Evolutionary conservation across 2,329 filamentous ascomycete genomes (phyloP).

Genomic region (Hortaea werneckii): DNA sequence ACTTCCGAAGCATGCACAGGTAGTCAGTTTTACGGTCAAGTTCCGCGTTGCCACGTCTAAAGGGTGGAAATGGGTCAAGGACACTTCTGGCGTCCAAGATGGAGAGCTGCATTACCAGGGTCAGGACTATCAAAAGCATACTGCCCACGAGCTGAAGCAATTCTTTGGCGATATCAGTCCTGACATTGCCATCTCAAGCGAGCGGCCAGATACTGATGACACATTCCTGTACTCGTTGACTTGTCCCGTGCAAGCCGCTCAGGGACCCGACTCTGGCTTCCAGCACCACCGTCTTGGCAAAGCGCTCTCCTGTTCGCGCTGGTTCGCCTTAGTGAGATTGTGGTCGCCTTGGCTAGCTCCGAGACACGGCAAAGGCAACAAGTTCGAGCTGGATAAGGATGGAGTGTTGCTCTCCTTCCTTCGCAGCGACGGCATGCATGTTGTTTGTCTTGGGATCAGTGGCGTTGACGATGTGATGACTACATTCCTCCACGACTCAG

Average conservation of each 20-base stretch:
- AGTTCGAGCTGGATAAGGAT: constrained; percentile 63
- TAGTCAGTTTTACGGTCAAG: constrained; percentile 59
- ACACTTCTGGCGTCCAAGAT: constrained; percentile 53
- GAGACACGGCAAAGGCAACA: constrained; percentile 57
- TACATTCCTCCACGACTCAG: constrained; percentile 53
- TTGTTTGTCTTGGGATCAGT: constrained; percentile 71
- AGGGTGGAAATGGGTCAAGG: constrained; percentile 61
- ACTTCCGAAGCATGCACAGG: constrained; percentile 33
- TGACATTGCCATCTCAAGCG: constrained; percentile 44
- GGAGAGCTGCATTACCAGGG: constrained; percentile 49
- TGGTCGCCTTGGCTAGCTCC: constrained; percentile 82
- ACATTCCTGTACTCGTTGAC: constrained; percentile 63
- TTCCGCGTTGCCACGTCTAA: constrained; percentile 46
- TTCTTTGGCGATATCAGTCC: constrained; percentile 51
- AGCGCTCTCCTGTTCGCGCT: constrained; percentile 57
- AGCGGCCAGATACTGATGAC: constrained; percentile 55
- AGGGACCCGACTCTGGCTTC: constrained; percentile 48
- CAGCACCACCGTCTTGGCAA: constrained; percentile 50
- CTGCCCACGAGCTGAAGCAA: constrained; percentile 37
- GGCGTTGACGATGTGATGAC: constrained; percentile 62
- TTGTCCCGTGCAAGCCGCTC: constrained; percentile 44
- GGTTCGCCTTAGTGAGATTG: constrained; percentile 71
- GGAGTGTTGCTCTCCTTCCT: constrained; percentile 71
- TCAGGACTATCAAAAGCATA: constrained; percentile 15
- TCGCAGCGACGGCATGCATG: constrained; percentile 56